Evolutionary conservation across 2,329 filamentous ascomycete species (phyloP).

Genomic region (Calonectria multiphialidica): DNA sequence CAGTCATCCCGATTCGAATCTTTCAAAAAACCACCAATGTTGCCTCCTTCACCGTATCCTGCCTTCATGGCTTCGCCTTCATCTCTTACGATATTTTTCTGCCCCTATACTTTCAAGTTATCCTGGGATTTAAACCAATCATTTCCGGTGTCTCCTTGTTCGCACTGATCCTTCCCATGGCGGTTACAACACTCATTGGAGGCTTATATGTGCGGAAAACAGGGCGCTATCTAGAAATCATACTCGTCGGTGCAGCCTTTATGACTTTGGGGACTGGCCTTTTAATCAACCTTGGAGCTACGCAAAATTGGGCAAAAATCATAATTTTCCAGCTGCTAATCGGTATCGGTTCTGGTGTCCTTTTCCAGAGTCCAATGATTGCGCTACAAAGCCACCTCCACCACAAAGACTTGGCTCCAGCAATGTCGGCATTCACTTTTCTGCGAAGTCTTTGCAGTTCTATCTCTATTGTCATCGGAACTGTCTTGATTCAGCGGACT

Average conservation of each 20-base stretch:
- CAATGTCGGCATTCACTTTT: constrained; percentile 75
- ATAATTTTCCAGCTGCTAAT: constrained; percentile 72
- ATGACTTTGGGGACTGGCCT: constrained; percentile 75
- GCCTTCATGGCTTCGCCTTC: constrained; percentile 81
- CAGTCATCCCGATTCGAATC: constrained; percentile 80
- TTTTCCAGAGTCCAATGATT: constrained; percentile 78
- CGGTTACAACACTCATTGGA: constrained; percentile 68
- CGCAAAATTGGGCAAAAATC: constrained; percentile 65
- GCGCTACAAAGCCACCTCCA: constrained; percentile 75
- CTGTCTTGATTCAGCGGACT: constrained; percentile 75
- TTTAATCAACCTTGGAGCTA: constrained; percentile 69
- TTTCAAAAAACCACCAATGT: constrained; percentile 77
- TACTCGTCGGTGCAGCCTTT: constrained; percentile 68
- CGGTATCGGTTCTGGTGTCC: constrained; percentile 73
- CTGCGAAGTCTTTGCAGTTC: constrained; percentile 76
- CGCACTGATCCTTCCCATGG: constrained; percentile 76
- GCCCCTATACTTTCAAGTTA: constrained; percentile 85
- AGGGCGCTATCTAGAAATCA: constrained; percentile 71
- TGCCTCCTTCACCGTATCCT: constrained; percentile 74
- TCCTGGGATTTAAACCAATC: constrained; percentile 75
- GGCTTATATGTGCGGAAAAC: constrained; percentile 71
- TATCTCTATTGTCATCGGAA: constrained; percentile 77
- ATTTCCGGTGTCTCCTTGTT: constrained; percentile 80
- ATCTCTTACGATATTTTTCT: constrained; percentile 83
- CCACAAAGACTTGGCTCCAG: constrained; percentile 72